phyloP scores from a whole-genome alignment of 2,329 filamentous ascomycete species.

The Canariomyces notabilis region DNA sequence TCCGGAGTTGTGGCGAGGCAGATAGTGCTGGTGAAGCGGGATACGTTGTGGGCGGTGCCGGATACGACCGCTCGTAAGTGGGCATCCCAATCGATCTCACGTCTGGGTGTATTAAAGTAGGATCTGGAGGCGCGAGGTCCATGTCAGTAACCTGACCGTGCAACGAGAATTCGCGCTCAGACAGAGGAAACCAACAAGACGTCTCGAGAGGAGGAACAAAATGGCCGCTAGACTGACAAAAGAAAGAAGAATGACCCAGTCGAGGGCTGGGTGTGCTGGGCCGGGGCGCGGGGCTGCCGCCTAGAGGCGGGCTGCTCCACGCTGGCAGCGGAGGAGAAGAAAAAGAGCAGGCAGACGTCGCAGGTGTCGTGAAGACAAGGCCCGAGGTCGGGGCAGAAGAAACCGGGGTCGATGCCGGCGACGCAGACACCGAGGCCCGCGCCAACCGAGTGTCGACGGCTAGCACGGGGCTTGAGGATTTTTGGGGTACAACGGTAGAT shows the following conservation, averaged over 20 bases:
- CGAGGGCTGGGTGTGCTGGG: constrained; percentile 26
- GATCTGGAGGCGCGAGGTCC: constrained; percentile 39
- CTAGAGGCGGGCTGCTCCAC: constrained; percentile 29
- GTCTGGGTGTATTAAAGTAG: constrained; percentile 52
- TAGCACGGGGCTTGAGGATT: constrained; percentile 19
- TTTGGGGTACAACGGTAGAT: constrained; percentile 16
- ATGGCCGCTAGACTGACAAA: constrained; percentile 49
- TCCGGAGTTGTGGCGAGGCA: constrained; percentile 48
- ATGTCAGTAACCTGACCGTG: constrained; percentile 33
- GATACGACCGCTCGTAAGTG: constrained; percentile 45
- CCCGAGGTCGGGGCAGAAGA: constrained; percentile 27
- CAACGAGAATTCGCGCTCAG: constrained; percentile 19
- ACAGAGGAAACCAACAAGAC: constrained; percentile 49
- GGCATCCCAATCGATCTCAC: constrained; percentile 48
- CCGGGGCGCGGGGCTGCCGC: constrained; percentile 22
- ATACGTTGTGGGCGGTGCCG: constrained; percentile 42
- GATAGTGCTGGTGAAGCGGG: constrained; percentile 62
- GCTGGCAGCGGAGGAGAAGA: constrained; percentile 29
- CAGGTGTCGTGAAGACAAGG: constrained; percentile 30
- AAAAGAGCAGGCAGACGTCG: constrained; percentile 29
- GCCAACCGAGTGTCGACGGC: constrained; percentile 28
- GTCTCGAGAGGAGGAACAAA: constrained; percentile 47
- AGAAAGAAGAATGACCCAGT: constrained; percentile 42
- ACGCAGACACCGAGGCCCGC: constrained; percentile 25
- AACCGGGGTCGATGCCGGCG: constrained; percentile 21